Evolutionary conservation across 352 stramenopile genomes (phyloP).

Genomic region (Globisporangium solare): DNA sequence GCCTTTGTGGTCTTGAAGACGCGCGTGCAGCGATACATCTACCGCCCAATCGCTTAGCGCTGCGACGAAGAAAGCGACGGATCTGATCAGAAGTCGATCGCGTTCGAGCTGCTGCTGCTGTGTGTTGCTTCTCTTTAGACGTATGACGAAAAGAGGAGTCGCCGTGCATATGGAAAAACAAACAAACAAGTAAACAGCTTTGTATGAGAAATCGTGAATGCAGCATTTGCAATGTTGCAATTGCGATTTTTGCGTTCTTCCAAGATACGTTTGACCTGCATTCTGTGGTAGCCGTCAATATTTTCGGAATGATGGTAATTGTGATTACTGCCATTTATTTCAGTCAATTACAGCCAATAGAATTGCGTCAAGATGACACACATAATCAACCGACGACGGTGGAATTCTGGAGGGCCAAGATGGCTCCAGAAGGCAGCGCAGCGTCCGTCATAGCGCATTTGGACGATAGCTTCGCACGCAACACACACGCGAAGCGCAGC

Average conservation of each 20-base stretch:
- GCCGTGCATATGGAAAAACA: too few relatives aligned
- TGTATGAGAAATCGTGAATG: background rate
- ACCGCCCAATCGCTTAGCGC: constrained; percentile 45
- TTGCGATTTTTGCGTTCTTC: background rate
- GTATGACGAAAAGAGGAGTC: background rate
- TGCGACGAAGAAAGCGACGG: background rate
- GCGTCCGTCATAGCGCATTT: background rate
- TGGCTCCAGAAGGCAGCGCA: background rate
- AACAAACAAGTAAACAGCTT: too few relatives aligned
- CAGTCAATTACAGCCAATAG: too few relatives aligned
- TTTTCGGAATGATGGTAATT: constrained; percentile 1
- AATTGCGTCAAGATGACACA: too few relatives aligned
- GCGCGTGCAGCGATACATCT: constrained; percentile 50
- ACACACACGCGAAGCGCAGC: background rate
- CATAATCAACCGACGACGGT: too few relatives aligned
- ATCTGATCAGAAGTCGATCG: background rate
- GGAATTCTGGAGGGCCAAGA: background rate
- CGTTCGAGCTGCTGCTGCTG: too few relatives aligned
- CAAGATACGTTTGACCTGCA: background rate
- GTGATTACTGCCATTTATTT: background rate
- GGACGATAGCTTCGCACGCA: background rate
- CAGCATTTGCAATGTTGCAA: background rate
- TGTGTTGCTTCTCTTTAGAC: too few relatives aligned
- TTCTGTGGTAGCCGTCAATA: background rate
- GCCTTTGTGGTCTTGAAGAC: constrained; percentile 41